Evolutionary conservation across 2,329 filamentous ascomycete species (phyloP).

Genomic region (Emmonsia crescens): DNA sequence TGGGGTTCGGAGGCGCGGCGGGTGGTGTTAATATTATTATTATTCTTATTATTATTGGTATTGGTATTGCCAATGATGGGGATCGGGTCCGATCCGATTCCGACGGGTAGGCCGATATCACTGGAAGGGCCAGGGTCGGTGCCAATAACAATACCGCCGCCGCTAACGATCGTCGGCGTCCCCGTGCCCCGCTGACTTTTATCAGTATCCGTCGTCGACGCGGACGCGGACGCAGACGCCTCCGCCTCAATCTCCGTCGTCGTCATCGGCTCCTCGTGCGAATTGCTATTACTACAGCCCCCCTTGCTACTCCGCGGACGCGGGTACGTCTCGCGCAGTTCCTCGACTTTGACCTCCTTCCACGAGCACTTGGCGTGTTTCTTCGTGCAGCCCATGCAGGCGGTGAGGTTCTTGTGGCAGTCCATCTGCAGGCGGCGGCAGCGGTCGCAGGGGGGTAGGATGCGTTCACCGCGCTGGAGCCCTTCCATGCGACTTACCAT

Average conservation of each 20-base stretch:
- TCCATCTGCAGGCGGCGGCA: conserved; percentile 70
- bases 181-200: neutral
- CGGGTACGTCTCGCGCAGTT: conserved; percentile 34
- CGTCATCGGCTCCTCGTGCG: neutral
- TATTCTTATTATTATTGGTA: neutral
- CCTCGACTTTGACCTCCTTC: conserved; percentile 68
- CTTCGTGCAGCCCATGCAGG: conserved; percentile 77
- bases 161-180: neutral
- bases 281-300: neutral
- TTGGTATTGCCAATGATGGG: neutral
- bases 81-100: neutral
- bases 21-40: neutral
- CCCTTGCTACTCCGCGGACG: conserved; percentile 3
- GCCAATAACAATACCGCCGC: neutral
- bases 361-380: conserved; percentile 84
- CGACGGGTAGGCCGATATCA: too few species aligned
- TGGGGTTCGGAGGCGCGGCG: conserved; percentile 17
- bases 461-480: conserved; percentile 59
- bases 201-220: neutral
- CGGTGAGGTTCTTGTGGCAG: conserved; percentile 75
- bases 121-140: neutral
- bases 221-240: neutral
- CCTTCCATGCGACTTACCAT: conserved; percentile 69
- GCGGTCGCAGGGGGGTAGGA: conserved; percentile 73
- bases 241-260: neutral